phyloP scores from a whole-genome alignment of 768 basidiomycete genomes.

The Tephrocybe sp. region DNA sequence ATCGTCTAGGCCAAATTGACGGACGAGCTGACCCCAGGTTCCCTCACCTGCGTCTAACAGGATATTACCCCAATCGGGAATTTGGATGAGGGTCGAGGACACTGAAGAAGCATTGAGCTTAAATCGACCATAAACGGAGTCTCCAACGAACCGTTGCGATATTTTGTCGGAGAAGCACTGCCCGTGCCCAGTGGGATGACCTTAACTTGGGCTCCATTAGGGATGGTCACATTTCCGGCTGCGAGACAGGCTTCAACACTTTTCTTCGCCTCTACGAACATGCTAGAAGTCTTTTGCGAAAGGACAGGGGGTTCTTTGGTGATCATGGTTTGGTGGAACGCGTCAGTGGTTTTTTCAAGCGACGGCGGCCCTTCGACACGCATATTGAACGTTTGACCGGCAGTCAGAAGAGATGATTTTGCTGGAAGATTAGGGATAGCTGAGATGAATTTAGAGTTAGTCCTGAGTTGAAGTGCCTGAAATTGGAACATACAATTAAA shows the following conservation, averaged over 20 bases:
- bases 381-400: slow-evolving; percentile 41
- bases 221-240: slow-evolving; percentile 11
- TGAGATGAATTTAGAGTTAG: slow-evolving; percentile 15
- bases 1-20: slow-evolving; percentile 65
- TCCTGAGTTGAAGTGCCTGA: neutral
- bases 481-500: slow-evolving; percentile 34
- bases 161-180: slow-evolving; percentile 81
- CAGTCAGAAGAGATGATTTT: slow-evolving; percentile 41
- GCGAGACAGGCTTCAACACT: slow-evolving; percentile 24
- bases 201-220: slow-evolving; percentile 61
- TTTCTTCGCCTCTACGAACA: slow-evolving; percentile 39
- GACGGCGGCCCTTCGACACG: slow-evolving; percentile 48
- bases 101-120: slow-evolving; percentile 37
- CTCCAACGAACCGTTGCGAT: slow-evolving; percentile 71
- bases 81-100: slow-evolving; percentile 72
- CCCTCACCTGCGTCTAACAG: slow-evolving; percentile 93
- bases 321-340: slow-evolving; percentile 38
- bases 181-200: slow-evolving; percentile 87
- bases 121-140: neutral
- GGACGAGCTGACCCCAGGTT: slow-evolving; percentile 84
- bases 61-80: slow-evolving; percentile 71
- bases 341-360: slow-evolving; percentile 29
- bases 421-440: slow-evolving; percentile 47
- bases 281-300: slow-evolving; percentile 31
- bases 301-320: slow-evolving; percentile 27